Evolutionary conservation across 345 rosid genomes (phyloP), one percentile per base, ranked within the genome.

Genomic region (Turritis glabra): DNA sequence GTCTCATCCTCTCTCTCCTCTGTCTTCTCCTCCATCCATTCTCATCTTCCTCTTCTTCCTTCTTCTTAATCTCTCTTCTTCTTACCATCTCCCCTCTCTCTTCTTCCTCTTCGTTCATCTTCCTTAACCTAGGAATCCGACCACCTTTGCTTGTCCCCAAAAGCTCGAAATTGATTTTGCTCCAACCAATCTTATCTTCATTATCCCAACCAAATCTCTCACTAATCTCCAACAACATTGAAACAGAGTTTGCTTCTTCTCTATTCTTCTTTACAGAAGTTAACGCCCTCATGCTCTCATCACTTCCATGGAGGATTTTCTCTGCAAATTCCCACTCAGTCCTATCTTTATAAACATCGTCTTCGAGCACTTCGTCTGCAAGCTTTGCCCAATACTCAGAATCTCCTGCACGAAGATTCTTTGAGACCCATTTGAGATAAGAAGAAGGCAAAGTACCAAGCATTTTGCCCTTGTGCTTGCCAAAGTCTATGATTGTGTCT

Each of bases 131-230:
- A 12, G 97, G 98, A 48, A 93, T 87, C 62, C 90, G 80, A 4
- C 89, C 97, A 9, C 97, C 88, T 58, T 69, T 80, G 15, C 92
- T 90, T 0, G 97, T 90, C 21, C 97, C 98, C 15, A 93, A 51
- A 3, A 90, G 85, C 85, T 84, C 87, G 35, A 86, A 90, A 18
- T 89, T 78, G 64, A 93, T 69, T 61, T 68, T 77, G 6, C 87
- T 80, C 96, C 98, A 93, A 47, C 89, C 93, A 51, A 53, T 76
- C 79, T 84, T 84, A 69, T 90, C 92, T 17, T 85, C 87, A 32
- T 85, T 83, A 68, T 93, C 92, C 96, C 97, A 93, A 65, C 97
- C 92, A 52, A 90, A 93, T 61, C 90, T 85, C 72, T 85, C 87
- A 59, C 90, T 89, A n/a, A 89, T 74, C 71, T 88, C 98, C 73